Conservation (phyloP, 2,329 filamentous ascomycete species). For the Sporothrix variecibatus region DNA sequence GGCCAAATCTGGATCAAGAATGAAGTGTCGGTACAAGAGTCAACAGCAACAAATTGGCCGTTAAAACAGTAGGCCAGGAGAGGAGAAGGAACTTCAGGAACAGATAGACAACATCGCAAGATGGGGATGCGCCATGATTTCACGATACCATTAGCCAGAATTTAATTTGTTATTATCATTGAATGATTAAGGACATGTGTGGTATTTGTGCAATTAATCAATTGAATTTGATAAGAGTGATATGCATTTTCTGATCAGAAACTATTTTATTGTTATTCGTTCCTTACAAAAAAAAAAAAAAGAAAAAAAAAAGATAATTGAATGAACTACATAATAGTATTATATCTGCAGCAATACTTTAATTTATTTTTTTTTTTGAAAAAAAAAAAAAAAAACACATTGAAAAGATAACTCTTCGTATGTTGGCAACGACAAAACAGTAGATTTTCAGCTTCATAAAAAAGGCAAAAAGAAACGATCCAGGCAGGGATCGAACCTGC, state of each 20-base stretch:
- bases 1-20: constrained; percentile 31
- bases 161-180: neutral
- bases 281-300: neutral
- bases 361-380: neutral
- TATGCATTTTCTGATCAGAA: too few species aligned
- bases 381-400: neutral
- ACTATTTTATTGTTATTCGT: neutral
- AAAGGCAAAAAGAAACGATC: constrained; percentile 29
- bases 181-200: too few species aligned
- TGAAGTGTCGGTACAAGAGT: constrained; percentile 34
- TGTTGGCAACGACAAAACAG: neutral
- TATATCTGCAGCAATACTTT: neutral
- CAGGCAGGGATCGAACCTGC: constrained; percentile 43
- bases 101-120: constrained; percentile 20
- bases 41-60: constrained; percentile 36
- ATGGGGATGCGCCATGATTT: neutral
- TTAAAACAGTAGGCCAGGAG: constrained; percentile 21
- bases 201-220: too few species aligned
- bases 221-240: too few species aligned
- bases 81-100: neutral
- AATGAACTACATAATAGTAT: too few species aligned
- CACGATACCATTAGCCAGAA: neutral
- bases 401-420: neutral
- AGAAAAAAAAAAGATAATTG: neutral
- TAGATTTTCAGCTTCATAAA: neutral